Percentiles rank a stretch among this genome's conserved stretches.
phyloP scores from a whole-genome alignment of 306 rosid species.

The Gastrolobium bilobum region DNA sequence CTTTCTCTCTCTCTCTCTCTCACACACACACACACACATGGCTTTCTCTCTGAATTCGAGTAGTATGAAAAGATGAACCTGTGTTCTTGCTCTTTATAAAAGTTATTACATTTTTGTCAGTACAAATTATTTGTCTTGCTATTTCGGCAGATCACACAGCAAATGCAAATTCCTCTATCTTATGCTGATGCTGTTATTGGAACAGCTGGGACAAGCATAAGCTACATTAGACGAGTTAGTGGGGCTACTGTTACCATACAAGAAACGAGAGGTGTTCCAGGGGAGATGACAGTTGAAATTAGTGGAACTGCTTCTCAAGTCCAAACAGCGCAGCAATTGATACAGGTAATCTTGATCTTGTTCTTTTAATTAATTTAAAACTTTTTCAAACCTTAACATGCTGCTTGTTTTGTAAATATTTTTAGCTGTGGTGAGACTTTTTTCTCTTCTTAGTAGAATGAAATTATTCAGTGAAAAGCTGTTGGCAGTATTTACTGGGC shows the following conservation, averaged over 20 bases:
- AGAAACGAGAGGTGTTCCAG: constrained; percentile 97
- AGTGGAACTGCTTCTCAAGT: constrained; percentile 96
- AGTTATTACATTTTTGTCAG: background rate
- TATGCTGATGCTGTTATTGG: constrained; percentile 99
- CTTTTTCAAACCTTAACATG: constrained; percentile 6
- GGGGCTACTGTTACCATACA: constrained; percentile 96
- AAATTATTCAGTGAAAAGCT: constrained; percentile 36
- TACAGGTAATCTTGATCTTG: constrained; percentile 71
- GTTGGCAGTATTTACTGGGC: background rate
- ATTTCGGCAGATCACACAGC: constrained; percentile 83
- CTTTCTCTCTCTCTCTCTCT: too few species aligned
- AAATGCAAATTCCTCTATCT: constrained; percentile 94
- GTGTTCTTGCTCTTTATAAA: constrained; percentile 4
- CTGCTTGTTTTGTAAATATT: constrained; percentile 20
- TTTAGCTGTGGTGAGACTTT: background rate
- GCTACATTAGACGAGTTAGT: constrained; percentile 96
- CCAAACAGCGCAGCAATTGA: constrained; percentile 96
- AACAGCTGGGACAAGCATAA: constrained; percentile 91
- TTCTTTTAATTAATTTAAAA: constrained; percentile 18
- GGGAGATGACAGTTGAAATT: constrained; percentile 98
- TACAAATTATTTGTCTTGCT: constrained; percentile 39
- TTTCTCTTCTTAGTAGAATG: background rate
- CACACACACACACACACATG: too few species aligned
- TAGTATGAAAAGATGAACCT: background rate
- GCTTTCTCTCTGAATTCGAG: too few species aligned